These are phyloP conservation scores for Balakata baccata DNA, from an alignment of 345 rosid genomes.

Conservation along the genomic window DNA sequence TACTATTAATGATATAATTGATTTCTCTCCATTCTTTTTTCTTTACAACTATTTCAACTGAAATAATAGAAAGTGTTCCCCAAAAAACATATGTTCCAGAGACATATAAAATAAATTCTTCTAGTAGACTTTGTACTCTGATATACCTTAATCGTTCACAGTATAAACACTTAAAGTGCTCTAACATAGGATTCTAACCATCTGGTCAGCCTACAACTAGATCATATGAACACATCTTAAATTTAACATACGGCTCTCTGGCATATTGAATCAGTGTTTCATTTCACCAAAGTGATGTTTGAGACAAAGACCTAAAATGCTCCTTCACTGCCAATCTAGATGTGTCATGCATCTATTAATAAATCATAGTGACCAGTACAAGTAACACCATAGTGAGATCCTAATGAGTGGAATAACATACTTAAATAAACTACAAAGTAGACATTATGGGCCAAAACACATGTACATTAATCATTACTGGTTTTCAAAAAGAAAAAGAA, in stretches of 20 bases:
- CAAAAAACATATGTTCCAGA: too few relatives aligned
- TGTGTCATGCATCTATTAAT: not conserved
- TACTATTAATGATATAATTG: too few relatives aligned
- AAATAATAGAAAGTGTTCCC: too few relatives aligned
- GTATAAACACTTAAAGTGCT: too few relatives aligned
- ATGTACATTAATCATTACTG: not conserved
- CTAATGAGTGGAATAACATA: not conserved
- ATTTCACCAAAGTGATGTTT: not conserved
- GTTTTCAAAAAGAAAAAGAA: not conserved
- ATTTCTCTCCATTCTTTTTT: too few relatives aligned
- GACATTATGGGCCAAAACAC: not conserved
- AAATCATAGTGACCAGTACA: not conserved
- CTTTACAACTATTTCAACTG: too few relatives aligned
- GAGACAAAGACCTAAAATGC: not conserved
- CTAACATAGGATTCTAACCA: not conserved
- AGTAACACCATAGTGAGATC: not conserved
- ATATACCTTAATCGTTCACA: too few relatives aligned
- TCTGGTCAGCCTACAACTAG: not conserved
- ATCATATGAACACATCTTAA: not conserved
- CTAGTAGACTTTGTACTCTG: too few relatives aligned
- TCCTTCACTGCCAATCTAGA: not conserved
- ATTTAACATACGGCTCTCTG: not conserved
- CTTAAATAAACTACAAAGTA: not conserved
- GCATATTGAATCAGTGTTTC: not conserved
- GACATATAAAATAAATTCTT: too few relatives aligned